Evolutionary conservation across 352 stramenopile species (phyloP), one percentile per base, ranked within the genome.

Genomic region (Phytophthora lateralis): DNA sequence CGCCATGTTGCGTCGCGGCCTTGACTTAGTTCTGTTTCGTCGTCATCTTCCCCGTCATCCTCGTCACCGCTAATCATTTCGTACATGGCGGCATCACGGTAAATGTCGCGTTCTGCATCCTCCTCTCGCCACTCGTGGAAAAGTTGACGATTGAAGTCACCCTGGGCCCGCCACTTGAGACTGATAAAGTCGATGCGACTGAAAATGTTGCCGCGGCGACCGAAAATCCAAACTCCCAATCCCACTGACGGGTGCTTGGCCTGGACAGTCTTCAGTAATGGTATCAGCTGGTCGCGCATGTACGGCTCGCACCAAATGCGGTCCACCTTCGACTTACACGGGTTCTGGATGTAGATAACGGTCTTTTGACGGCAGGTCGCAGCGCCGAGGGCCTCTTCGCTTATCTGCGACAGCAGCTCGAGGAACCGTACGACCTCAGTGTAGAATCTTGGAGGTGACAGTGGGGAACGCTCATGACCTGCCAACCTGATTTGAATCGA

Each of bases 101-200:
- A 55, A 17, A 14, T 44, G 9, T 55, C 47, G 6, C 32, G 47
- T 20, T 54, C 47, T 2, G 47, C 30, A 26, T 55, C 47, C 47
- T 55, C 47, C 8, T 55, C 47, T 34, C 6, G 11, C 45, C 45
- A 38, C 26, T 51, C 27, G 27, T 51, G 15, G 9, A 38, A 38
- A 15, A 51, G 27, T 21, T 39, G 6, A 32, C 45, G 45, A n/a
- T n/a, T n/a, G n/a, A 26, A 38, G 15, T 51, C 45, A n/a, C 3
- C 26, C 21, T 51, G 8, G 24, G 26, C 3, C 12, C n/a, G 8
- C 44, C 44, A 51, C 15, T 51, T 51, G 15, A 51, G 15, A 21
- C 7, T 9, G 18, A 51, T 38, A 10, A 51, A 51, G 26, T 51
- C 45, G 27, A 53, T 53, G 10, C 29, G 29, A 21, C 14, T 41